Conservation (phyloP, 768 basidiomycete species). For the Gyrodon lividus region DNA sequence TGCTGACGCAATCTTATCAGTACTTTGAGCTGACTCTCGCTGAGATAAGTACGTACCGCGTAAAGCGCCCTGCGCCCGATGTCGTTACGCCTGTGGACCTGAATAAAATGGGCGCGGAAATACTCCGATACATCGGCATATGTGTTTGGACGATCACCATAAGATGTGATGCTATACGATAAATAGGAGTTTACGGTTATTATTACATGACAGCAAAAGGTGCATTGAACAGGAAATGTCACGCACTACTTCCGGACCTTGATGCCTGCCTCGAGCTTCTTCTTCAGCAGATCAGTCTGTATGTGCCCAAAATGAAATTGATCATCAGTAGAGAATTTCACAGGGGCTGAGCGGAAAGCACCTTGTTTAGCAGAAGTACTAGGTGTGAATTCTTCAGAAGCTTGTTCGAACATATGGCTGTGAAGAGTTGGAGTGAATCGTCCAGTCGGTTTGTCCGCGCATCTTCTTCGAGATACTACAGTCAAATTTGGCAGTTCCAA, state of each 20-base stretch:
- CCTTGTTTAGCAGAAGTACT: constrained; percentile 80
- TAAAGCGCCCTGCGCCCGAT: constrained; percentile 57
- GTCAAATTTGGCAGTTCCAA: constrained; percentile 2
- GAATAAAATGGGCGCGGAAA: constrained; percentile 82
- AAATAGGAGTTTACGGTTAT: neutral
- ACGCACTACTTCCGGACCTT: constrained; percentile 77
- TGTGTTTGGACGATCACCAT: constrained; percentile 68
- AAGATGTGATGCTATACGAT: constrained; percentile 66
- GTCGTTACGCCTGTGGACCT: constrained; percentile 70
- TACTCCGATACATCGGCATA: constrained; percentile 72
- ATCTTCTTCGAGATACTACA: constrained; percentile 80
- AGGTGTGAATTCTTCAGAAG: constrained; percentile 71
- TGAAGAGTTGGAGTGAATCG: constrained; percentile 79
- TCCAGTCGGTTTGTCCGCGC: constrained; percentile 75
- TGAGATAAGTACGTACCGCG: constrained; percentile 48
- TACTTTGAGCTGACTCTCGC: neutral
- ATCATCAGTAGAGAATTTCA: constrained; percentile 8
- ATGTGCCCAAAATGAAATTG: neutral
- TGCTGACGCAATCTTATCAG: constrained; percentile 42
- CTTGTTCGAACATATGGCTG: constrained; percentile 70
- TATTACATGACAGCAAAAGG: neutral
- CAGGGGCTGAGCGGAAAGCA: constrained; percentile 23
- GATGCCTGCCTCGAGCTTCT: constrained; percentile 67
- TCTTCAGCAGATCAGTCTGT: constrained; percentile 69
- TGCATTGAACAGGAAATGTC: constrained; percentile 2